A percentile compares a stretch with the other conserved stretches of the same genome.
phyloP scores from a whole-genome alignment of 2,329 filamentous ascomycete species.

The Calonectria honghensis region DNA sequence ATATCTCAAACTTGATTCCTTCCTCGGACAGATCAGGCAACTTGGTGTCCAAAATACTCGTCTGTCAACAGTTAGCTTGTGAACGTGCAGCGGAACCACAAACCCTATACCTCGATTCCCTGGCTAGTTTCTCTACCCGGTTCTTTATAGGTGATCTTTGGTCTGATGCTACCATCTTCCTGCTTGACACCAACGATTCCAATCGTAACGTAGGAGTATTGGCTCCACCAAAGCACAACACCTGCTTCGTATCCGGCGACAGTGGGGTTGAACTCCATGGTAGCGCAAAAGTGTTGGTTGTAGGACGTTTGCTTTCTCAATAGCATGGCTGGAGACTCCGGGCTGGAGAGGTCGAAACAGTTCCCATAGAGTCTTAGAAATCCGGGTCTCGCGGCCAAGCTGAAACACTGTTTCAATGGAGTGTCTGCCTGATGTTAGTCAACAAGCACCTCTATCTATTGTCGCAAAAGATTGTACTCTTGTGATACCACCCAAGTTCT shows the following conservation, averaged over 20 bases:
- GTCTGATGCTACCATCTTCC: background rate
- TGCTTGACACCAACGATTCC: slow-evolving; percentile 44
- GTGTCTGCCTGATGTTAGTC: slow-evolving; percentile 45
- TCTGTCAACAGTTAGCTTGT: background rate
- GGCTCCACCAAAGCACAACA: slow-evolving; percentile 72
- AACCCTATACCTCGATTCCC: slow-evolving; percentile 40
- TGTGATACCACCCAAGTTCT: slow-evolving; percentile 55
- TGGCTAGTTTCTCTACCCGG: slow-evolving; percentile 22
- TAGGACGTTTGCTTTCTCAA: slow-evolving; percentile 72
- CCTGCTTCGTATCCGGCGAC: slow-evolving; percentile 70
- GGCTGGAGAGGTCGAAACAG: slow-evolving; percentile 70
- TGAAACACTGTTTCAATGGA: slow-evolving; percentile 61
- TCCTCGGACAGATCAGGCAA: background rate
- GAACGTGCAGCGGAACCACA: background rate
- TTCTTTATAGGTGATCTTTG: slow-evolving; percentile 30
- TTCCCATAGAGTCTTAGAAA: slow-evolving; percentile 70
- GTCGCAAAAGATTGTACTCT: slow-evolving; percentile 32
- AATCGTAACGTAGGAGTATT: slow-evolving; percentile 61
- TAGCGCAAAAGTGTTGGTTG: slow-evolving; percentile 64
- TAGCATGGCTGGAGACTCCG: slow-evolving; percentile 71
- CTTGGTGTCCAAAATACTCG: slow-evolving; percentile 1
- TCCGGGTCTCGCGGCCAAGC: slow-evolving; percentile 65
- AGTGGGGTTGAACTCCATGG: slow-evolving; percentile 67
- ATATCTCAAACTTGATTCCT: slow-evolving; percentile 26
- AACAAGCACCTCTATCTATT: rapidly evolving